Base-by-base conservation (phyloP, 805 yeast species). In the Wickerhamomyces queroliae region DNA sequence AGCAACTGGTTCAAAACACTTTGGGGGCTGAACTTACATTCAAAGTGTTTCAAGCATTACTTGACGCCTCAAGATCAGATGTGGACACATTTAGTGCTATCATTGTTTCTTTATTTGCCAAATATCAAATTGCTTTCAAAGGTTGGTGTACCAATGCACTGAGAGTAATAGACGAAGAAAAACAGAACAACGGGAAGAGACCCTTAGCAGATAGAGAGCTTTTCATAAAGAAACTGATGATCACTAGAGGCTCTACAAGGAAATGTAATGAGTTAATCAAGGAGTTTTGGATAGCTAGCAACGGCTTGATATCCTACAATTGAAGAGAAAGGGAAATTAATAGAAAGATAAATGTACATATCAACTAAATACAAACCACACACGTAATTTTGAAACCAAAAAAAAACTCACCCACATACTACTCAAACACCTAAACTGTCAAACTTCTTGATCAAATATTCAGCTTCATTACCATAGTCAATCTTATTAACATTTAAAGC, bases 221-320 rank as follows among this genome's bases (percentile, higher is more conserved):
- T 5, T 74, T 81, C 37, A 54, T 78, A 17, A 77, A 72, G 46
- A 80, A 78, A 52, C 48, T 83, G 23, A 52, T 77, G 58, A 43
- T 80, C 2, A 80, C 88, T 1, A 70, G 88, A 50, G 90, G 90
- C 2, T 75, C 75, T 30, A 31, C 42, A 5, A 64, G 87, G 47
- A 70, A 71, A 29, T 79, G 82, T 2, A 71, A 76, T 36, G 78
- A 71, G 17, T 66, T 78, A 1, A 62, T 83, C 11, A 72, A 78
- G 41, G 74, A 70, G 37, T 78, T 81, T 59, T 83, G 90, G 90
- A 59, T 81, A 18, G 68, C 71, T 22, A 65, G 69, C 19, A 82
- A 80, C 45, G 81, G 83, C 1, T 56, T 78, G 38, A 58, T 69
- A 5, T 50, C 56, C 35, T 41, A 43, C 15, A 30, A 21, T 6